phyloP scores from a whole-genome alignment of 306 rosid species.

The Trichosanthes cucumerina region DNA sequence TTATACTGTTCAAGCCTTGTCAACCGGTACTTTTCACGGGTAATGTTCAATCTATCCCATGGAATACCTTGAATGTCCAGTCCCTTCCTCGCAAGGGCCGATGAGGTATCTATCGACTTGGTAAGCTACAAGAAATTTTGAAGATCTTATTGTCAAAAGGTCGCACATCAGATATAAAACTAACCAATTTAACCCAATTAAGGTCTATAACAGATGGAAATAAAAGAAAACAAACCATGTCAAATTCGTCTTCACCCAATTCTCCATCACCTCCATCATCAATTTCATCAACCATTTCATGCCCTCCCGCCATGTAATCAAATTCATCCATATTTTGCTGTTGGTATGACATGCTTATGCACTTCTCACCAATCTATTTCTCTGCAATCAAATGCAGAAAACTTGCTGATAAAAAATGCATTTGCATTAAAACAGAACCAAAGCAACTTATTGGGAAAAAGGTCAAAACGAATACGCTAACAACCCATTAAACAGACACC shows the following conservation, averaged over 20 bases:
- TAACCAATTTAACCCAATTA: not conserved
- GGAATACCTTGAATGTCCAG: conserved; percentile 29
- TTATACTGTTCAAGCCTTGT: conserved; percentile 22
- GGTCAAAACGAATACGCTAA: not conserved
- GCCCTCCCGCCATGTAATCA: conserved; percentile 18
- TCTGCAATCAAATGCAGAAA: not conserved
- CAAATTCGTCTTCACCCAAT: conserved; percentile 15
- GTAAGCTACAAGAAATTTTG: conserved; percentile 10
- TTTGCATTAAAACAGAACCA: not conserved
- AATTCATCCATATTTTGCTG: conserved; percentile 15
- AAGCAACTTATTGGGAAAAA: not conserved
- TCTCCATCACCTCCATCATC: conserved; percentile 17
- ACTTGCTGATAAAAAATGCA: not conserved
- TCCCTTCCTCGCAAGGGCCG: conserved; percentile 27
- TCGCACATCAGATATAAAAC: not conserved
- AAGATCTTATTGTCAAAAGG: not conserved
- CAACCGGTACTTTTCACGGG: conserved; percentile 23
- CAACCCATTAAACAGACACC: not conserved
- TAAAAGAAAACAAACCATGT: conserved; percentile 19
- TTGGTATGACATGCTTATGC: not conserved
- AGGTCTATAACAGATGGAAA: not conserved
- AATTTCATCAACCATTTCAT: conserved; percentile 21
- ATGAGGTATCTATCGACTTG: conserved; percentile 18
- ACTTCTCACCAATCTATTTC: not conserved
- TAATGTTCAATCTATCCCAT: conserved; percentile 20